Conservation (phyloP, 805 yeast genomes). For the Candida silvatica region DNA sequence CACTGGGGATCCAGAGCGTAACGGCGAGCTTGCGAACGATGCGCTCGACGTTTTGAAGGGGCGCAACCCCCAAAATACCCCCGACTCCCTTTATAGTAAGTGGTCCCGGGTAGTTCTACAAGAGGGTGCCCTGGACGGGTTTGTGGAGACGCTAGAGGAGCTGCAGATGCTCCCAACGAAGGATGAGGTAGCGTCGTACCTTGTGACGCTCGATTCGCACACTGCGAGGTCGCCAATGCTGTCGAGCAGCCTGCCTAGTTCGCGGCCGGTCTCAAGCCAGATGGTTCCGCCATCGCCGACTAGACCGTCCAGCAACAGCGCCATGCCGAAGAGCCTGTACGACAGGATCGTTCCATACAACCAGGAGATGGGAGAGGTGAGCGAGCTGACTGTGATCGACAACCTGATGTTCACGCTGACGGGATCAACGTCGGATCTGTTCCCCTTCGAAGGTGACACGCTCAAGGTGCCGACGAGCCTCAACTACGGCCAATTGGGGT, state of each 20-base stretch:
- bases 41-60: no score
- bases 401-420: constrained; percentile 42
- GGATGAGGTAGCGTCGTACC: constrained; percentile 14
- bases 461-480: constrained; percentile 33
- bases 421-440: constrained; percentile 50
- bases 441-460: constrained; percentile 31
- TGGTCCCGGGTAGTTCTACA: not conserved
- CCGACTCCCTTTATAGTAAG: not conserved
- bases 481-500: constrained; percentile 4
- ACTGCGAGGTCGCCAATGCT: no score
- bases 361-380: not conserved
- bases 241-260: no score
- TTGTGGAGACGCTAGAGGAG: constrained; percentile 15
- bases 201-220: constrained; percentile 13
- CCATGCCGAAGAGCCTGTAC: no score
- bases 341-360: constrained; percentile 1
- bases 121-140: constrained; percentile 6
- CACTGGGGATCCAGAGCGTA: constrained; percentile 4
- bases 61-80: no score
- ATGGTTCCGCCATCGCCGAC: no score
- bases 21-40: not conserved
- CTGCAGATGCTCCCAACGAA: constrained; percentile 8
- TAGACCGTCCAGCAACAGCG: no score
- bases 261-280: no score
- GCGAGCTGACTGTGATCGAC: constrained; percentile 31